These are phyloP conservation scores for Eimeria sp. DNA, from an alignment of 169 alveolate genomes.

Conservation along the genomic window DNA sequence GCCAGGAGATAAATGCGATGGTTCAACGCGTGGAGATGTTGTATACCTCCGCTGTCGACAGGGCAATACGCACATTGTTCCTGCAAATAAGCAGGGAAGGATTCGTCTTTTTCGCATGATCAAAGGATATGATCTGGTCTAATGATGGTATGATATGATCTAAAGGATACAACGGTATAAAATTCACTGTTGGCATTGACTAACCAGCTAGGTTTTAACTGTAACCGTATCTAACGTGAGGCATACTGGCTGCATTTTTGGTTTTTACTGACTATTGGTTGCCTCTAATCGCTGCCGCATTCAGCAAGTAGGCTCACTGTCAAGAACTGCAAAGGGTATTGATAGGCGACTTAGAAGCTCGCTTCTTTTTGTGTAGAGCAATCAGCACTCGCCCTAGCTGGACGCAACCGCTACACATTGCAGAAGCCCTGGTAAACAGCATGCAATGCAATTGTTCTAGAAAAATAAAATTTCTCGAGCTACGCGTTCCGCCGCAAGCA, in stretches of 20 bases:
- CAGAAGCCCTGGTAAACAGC: not conserved
- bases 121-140: too few relatives aligned
- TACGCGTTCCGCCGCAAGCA: not conserved
- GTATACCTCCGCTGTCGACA: not conserved
- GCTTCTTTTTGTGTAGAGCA: not conserved
- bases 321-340: not conserved
- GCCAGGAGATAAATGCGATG: not conserved
- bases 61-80: not conserved
- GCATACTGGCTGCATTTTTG: not conserved
- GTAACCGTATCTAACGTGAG: not conserved
- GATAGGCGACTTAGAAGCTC: not conserved
- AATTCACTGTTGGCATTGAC: not conserved
- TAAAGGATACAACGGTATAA: not conserved
- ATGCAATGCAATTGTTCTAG: not conserved
- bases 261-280: not conserved
- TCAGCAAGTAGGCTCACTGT: not conserved
- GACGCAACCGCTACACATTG: not conserved
- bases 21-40: not conserved
- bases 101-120: too few relatives aligned
- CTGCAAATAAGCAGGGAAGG: not conserved
- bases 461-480: not conserved
- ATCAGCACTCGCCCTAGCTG: not conserved
- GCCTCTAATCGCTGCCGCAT: too few relatives aligned
- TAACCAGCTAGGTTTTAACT: not conserved
- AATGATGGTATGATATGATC: too few relatives aligned